These are phyloP conservation scores for Themeda triandra DNA, from an alignment of 176 grass and related monocot species.

Conservation along the genomic window DNA sequence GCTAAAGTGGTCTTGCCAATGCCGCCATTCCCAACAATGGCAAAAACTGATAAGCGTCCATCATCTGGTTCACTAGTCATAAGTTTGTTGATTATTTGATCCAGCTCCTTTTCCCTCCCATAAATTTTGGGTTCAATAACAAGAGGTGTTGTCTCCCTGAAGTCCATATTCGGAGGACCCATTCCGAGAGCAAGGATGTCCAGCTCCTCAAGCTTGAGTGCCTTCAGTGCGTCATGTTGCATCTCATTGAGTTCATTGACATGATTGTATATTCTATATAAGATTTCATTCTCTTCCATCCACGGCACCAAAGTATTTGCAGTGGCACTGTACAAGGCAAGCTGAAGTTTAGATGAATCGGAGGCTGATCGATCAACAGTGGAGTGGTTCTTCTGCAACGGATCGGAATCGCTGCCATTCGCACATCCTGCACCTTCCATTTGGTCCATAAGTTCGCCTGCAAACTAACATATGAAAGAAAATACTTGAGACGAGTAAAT, in stretches of 20 bases:
- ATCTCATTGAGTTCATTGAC: slow-evolving; percentile 6
- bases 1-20: neutral
- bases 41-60: neutral
- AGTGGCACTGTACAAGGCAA: neutral
- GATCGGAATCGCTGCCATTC: neutral
- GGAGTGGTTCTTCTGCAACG: neutral
- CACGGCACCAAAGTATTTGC: neutral
- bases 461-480: neutral
- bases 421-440: neutral
- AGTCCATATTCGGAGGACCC: neutral
- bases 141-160: slow-evolving; percentile 19
- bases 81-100: neutral
- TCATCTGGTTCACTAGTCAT: neutral
- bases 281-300: neutral
- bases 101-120: neutral
- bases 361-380: neutral
- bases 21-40: neutral
- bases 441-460: neutral
- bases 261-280: neutral
- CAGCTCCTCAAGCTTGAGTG: neutral
- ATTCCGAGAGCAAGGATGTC: neutral
- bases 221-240: neutral
- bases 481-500: neutral
- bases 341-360: neutral
- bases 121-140: neutral